These are phyloP conservation scores for Wickerhamiella sorbophila DNA, from an alignment of 805 yeast genomes.

Conservation along the genomic window DNA sequence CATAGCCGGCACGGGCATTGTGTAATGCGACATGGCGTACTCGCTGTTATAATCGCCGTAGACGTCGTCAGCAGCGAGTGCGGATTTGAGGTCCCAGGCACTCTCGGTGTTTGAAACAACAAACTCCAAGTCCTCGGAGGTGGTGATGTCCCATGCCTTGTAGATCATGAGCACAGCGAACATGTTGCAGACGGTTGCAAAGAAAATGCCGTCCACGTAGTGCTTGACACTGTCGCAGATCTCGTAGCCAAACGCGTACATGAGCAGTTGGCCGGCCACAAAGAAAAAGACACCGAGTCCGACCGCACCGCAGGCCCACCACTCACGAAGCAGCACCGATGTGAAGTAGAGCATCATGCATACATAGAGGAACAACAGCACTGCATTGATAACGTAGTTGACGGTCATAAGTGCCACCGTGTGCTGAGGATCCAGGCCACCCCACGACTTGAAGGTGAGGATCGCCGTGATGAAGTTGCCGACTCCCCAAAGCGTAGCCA, in stretches of 20 bases:
- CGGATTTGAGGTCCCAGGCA: constrained; percentile 28
- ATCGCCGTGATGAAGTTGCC: constrained; percentile 53
- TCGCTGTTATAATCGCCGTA: constrained; percentile 16
- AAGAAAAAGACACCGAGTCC: constrained; percentile 58
- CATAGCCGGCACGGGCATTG: background rate
- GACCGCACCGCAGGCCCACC: constrained; percentile 88
- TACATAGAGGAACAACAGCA: constrained; percentile 47
- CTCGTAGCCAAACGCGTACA: constrained; percentile 49
- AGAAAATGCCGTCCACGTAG: constrained; percentile 80
- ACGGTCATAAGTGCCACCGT: constrained; percentile 60
- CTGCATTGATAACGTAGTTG: constrained; percentile 55
- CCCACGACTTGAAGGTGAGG: constrained; percentile 56
- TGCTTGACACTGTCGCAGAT: constrained; percentile 67
- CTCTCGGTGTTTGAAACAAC: constrained; percentile 45
- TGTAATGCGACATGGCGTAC: constrained; percentile 26
- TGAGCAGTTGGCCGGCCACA: constrained; percentile 61
- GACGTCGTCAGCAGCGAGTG: constrained; percentile 7
- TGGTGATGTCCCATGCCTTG: constrained; percentile 92
- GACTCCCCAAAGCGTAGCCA: constrained; percentile 44
- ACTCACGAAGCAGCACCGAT: constrained; percentile 49
- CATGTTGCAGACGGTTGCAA: constrained; percentile 66
- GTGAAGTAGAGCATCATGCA: constrained; percentile 57
- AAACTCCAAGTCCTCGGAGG: constrained; percentile 88
- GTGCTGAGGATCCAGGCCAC: constrained; percentile 33
- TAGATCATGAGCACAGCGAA: constrained; percentile 88